Evolutionary conservation across 495 filamentous ascomycete species (phyloP), one percentile per base, ranked within the genome.

Genomic region (Xylaria flabelliformis): DNA sequence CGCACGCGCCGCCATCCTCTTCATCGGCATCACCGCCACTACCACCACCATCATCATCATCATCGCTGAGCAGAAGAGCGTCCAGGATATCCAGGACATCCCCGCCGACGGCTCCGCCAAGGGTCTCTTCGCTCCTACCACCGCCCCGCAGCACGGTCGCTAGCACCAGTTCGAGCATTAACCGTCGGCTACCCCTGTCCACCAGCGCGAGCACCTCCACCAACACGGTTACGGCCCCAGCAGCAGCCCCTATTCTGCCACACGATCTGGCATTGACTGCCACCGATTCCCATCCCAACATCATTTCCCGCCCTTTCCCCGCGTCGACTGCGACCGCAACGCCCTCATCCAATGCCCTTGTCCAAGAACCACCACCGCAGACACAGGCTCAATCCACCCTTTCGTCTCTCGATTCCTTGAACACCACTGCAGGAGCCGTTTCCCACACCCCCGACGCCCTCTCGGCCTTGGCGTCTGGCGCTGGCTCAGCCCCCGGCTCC

Each of bases 301-400:
- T 50, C 76, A 78, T 71, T 61, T 51, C 72, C 70, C 71, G 32
- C 53, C 59, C 64, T 48, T 44, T 29, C 66, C 67, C 42, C 29
- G 34, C 36, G 21, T 64, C 71, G 70, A 75, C 67, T 50, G 44
- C 34, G 13, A 24, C 39, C 71, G 46, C 41, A 59, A 62, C 73
- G 34, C 12, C 76, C 63, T 69, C 77, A 66, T 50, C 82, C 79
- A 46, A 80, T 81, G 67, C 77, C 75, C 4, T 80, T 81, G 56
- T 82, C 80, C 67, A 42, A 26, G 58, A 70, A 44, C 39, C 53
- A 29, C 63, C 51, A 8, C 36, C 36, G 2, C 26, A 29, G 51
- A 48, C 70, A 67, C 51, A 71, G 26, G 29, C 80, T 84, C 66
- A 69, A 82, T 36, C 75, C 75, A 73, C 75, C 73, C 72, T 79